Evolutionary conservation across 2,329 filamentous ascomycete species (phyloP).

Genomic region (Orbilia quercus): DNA sequence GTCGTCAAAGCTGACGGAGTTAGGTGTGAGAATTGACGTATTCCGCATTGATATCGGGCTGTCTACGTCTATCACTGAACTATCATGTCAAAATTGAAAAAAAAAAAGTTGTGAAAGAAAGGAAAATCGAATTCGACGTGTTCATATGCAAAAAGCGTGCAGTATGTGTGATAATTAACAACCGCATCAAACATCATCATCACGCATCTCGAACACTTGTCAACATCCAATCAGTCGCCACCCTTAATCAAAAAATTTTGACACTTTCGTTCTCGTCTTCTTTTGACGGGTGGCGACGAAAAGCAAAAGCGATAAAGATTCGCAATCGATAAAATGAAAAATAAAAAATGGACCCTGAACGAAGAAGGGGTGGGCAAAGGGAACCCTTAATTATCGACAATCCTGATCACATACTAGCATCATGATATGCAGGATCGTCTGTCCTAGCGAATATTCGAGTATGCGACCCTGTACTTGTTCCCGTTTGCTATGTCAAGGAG

Average conservation of each 20-base stretch:
- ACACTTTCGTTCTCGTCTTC: slow-evolving; percentile 33
- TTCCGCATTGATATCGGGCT: background rate
- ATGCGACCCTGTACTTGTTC: slow-evolving; percentile 38
- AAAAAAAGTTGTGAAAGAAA: slow-evolving; percentile 16
- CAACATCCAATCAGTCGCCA: slow-evolving; percentile 40
- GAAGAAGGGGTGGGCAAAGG: slow-evolving; percentile 6
- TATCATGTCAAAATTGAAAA: background rate
- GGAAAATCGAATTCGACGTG: background rate
- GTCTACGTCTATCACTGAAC: background rate
- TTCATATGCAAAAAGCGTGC: slow-evolving; percentile 21
- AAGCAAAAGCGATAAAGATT: slow-evolving; percentile 14
- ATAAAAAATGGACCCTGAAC: slow-evolving; percentile 41
- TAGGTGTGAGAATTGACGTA: background rate
- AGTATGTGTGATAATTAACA: slow-evolving; percentile 17
- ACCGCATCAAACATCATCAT: slow-evolving; percentile 26
- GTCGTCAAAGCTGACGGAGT: too few relatives aligned
- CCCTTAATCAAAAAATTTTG: too few relatives aligned
- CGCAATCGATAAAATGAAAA: slow-evolving; percentile 47
- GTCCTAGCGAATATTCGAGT: background rate
- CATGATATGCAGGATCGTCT: slow-evolving; percentile 55
- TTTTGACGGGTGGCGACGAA: slow-evolving; percentile 35
- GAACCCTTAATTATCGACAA: slow-evolving; percentile 29
- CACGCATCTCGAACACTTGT: slow-evolving; percentile 34
- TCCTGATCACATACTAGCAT: slow-evolving; percentile 43
- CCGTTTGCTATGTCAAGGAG: slow-evolving; percentile 42